Conservation (phyloP, 192 early-diverging fungal species). For the Entomortierella lignicola region DNA sequence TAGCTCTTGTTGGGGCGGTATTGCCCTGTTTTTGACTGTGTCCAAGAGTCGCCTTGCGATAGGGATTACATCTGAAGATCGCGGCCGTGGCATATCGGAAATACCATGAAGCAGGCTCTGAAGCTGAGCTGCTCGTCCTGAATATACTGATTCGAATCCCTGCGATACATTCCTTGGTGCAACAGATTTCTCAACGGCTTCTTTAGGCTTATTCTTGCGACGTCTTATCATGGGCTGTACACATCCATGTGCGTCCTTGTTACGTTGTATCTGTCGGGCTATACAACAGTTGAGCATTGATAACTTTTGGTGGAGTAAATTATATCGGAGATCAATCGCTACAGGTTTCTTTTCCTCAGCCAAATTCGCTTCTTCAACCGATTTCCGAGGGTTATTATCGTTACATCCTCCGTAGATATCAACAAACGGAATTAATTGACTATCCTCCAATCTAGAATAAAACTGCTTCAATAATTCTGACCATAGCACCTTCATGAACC, state of each 20-base stretch:
- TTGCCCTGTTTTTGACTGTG: constrained; percentile 26
- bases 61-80: constrained; percentile 45
- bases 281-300: constrained; percentile 88
- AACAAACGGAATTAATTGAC: constrained; percentile 63
- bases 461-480: constrained; percentile 69
- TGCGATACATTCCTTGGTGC: neutral
- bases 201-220: constrained; percentile 9
- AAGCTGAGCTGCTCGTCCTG: constrained; percentile 20
- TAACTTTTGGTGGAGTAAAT: constrained; percentile 78
- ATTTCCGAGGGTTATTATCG: neutral
- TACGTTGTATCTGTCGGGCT: constrained; percentile 51
- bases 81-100: constrained; percentile 41
- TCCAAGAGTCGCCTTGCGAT: constrained; percentile 42
- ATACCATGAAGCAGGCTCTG: constrained; percentile 37
- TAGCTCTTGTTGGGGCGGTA: neutral
- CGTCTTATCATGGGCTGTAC: constrained; percentile 28
- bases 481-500: constrained; percentile 78
- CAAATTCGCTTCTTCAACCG: neutral
- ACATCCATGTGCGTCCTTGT: constrained; percentile 17
- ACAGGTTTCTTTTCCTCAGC: constrained; percentile 38
- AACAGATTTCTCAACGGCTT: neutral
- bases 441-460: constrained; percentile 73
- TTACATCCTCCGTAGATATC: constrained; percentile 35
- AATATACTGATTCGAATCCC: constrained; percentile 7
- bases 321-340: constrained; percentile 74